Percentiles rank a stretch among this genome's conserved stretches.
phyloP scores from a whole-genome alignment of 306 rosid genomes.

The Casuarina glauca region DNA sequence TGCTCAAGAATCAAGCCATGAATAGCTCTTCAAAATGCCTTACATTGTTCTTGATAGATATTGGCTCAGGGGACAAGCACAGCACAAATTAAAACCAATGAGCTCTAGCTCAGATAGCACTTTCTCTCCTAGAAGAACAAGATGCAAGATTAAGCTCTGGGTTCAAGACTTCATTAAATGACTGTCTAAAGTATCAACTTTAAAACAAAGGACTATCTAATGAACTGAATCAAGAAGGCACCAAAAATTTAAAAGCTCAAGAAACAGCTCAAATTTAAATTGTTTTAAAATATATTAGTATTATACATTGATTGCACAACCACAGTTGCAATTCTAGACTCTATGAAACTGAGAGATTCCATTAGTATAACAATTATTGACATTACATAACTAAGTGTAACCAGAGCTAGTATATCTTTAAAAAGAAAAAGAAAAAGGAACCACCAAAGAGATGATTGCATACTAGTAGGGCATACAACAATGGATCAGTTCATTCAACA shows the following conservation, averaged over 20 bases:
- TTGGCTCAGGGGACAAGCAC: background rate
- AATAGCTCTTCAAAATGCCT: no score
- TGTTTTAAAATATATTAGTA: background rate
- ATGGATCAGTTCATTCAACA: no score
- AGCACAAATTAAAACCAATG: background rate
- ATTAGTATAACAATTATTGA: background rate
- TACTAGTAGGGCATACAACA: slow-evolving; percentile 32
- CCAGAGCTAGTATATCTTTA: slow-evolving; percentile 14
- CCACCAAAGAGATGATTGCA: slow-evolving; percentile 22
- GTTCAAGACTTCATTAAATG: background rate
- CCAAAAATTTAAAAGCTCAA: background rate
- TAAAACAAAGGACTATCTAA: background rate
- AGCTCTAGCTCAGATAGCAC: background rate
- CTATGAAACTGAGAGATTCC: slow-evolving; percentile 10
- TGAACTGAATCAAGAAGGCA: background rate
- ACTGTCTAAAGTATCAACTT: background rate
- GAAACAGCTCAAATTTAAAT: background rate
- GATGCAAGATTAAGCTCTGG: background rate
- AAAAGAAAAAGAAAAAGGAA: slow-evolving; percentile 1
- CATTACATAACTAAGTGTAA: slow-evolving; percentile 8
- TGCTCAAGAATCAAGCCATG: no score
- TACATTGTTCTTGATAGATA: no score
- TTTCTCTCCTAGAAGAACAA: background rate
- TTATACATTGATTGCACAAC: background rate
- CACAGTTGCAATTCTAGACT: no score